Conservation (phyloP, 257 asterid genomes). For the Jasminum sambac region DNA sequence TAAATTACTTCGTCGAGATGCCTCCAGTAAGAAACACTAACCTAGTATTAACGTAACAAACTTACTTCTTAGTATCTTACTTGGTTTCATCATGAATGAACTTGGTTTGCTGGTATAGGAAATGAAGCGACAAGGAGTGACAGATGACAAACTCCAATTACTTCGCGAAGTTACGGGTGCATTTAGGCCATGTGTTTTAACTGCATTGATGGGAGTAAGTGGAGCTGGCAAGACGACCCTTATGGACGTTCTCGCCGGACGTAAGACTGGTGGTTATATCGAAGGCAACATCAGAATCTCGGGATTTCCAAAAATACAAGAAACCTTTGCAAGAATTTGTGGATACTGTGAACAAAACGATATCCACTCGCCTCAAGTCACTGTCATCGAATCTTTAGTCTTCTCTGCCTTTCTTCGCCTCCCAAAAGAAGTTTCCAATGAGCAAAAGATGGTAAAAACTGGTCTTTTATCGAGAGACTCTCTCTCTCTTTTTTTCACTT, state of each 20-base stretch:
- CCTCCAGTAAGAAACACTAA: slow-evolving; percentile 51
- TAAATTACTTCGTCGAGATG: slow-evolving; percentile 70
- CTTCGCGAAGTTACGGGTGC: slow-evolving; percentile 65
- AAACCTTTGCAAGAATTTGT: slow-evolving; percentile 72
- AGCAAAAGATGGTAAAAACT: slow-evolving; percentile 58
- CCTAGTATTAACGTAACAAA: no score
- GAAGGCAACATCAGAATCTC: slow-evolving; percentile 71
- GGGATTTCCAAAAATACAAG: slow-evolving; percentile 71
- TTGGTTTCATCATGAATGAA: background rate
- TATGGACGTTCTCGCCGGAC: slow-evolving; percentile 73
- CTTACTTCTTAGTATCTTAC: background rate
- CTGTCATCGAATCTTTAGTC: slow-evolving; percentile 56
- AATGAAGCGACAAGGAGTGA: slow-evolving; percentile 70
- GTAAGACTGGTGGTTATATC: slow-evolving; percentile 68
- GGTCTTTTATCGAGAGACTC: no score
- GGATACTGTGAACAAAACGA: slow-evolving; percentile 78
- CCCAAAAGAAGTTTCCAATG: slow-evolving; percentile 56
- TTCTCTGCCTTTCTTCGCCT: slow-evolving; percentile 71
- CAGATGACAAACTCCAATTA: slow-evolving; percentile 56
- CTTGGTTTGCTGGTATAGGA: slow-evolving; percentile 36
- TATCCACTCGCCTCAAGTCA: slow-evolving; percentile 80
- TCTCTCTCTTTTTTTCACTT: no score
- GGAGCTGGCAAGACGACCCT: slow-evolving; percentile 78
- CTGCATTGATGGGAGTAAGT: slow-evolving; percentile 77
- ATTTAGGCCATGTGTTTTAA: slow-evolving; percentile 70